Evolutionary conservation across 495 filamentous ascomycete genomes (phyloP).

Genomic region (Pseudomonodictys pantanalensis): DNA sequence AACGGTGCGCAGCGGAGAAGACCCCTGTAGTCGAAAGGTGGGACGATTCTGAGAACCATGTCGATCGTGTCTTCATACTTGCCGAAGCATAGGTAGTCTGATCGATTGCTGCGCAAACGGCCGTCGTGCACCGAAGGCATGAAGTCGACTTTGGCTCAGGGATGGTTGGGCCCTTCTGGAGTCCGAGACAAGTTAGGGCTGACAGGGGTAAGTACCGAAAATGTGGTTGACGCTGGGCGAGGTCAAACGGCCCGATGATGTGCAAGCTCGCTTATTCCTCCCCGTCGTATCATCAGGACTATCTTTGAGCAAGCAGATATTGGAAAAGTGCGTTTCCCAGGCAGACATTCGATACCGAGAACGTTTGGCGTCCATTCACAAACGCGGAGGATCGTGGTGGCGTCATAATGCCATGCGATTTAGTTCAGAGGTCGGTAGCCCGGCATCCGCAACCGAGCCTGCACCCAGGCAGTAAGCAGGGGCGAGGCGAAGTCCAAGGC

Average conservation of each 20-base stretch:
- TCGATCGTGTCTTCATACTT: too few species aligned
- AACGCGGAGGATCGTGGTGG: too few species aligned
- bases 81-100: too few species aligned
- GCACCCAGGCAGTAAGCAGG: constrained; percentile 8
- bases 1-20: not conserved
- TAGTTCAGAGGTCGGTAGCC: not conserved
- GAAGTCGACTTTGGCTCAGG: not conserved
- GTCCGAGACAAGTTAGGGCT: constrained; percentile 6
- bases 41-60: too few species aligned
- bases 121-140: not conserved
- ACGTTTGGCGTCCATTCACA: too few species aligned
- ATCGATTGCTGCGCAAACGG: not conserved
- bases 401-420: constrained; percentile 1
- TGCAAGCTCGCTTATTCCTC: too few species aligned
- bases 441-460: constrained; percentile 9
- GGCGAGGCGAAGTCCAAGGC: constrained; percentile 25
- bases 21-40: not conserved
- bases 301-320: too few species aligned
- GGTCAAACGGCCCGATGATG: not conserved
- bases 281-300: too few species aligned
- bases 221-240: constrained; percentile 3
- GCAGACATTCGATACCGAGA: too few species aligned
- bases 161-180: not conserved
- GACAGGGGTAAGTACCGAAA: constrained; percentile 5
- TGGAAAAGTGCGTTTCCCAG: not conserved